phyloP scores from a whole-genome alignment of 768 basidiomycete genomes.

The Suillus sp. region DNA sequence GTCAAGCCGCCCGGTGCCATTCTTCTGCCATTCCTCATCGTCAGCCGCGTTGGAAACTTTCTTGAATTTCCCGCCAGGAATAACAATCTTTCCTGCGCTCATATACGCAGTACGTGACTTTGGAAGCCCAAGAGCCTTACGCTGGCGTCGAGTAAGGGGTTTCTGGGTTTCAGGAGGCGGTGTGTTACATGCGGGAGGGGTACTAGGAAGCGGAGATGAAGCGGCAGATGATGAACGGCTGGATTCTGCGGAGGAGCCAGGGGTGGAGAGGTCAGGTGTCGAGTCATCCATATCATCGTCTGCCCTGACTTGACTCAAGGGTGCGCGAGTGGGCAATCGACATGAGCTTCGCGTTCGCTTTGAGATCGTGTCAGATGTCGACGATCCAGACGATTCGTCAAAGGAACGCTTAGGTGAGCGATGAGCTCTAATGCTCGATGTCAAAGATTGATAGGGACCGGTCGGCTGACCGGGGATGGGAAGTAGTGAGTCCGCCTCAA shows the following conservation, averaged over 20 bases:
- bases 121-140: slow-evolving; percentile 69
- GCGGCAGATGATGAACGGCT: slow-evolving; percentile 34
- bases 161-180: slow-evolving; percentile 38
- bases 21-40: slow-evolving; percentile 59
- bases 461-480: slow-evolving; percentile 25
- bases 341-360: slow-evolving; percentile 39
- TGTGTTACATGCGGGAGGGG: slow-evolving; percentile 23
- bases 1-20: slow-evolving; percentile 72
- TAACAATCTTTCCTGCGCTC: slow-evolving; percentile 56
- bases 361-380: slow-evolving; percentile 37
- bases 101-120: slow-evolving; percentile 45
- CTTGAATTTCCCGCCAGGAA: slow-evolving; percentile 62
- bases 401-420: slow-evolving; percentile 62
- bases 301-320: slow-evolving; percentile 23
- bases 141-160: slow-evolving; percentile 64
- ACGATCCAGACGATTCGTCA: slow-evolving; percentile 54
- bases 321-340: slow-evolving; percentile 21
- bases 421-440: slow-evolving; percentile 36
- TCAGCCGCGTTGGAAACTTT: slow-evolving; percentile 35
- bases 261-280: slow-evolving; percentile 48
- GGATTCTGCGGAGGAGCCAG: slow-evolving; percentile 31
- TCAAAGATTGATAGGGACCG: slow-evolving; percentile 13
- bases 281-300: slow-evolving; percentile 35
- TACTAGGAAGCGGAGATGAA: slow-evolving; percentile 41
- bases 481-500: slow-evolving; percentile 33